These are phyloP conservation scores for Prunus persica DNA, from an alignment of 306 rosid genomes.

Conservation along the genomic window DNA sequence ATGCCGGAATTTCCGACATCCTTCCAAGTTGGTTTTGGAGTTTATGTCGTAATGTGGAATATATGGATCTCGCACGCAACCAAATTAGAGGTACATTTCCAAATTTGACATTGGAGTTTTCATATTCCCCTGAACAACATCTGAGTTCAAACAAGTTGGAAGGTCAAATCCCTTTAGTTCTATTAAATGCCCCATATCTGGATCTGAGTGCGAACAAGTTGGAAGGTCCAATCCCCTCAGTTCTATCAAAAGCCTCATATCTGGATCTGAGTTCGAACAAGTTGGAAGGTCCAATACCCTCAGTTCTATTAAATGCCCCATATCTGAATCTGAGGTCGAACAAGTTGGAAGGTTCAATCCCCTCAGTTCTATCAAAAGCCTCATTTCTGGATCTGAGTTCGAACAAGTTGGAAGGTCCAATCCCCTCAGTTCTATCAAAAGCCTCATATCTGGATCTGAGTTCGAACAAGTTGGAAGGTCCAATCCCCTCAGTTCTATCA, in stretches of 20 bases:
- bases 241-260: no score
- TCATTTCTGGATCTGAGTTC: no score
- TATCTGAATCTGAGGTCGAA: neutral
- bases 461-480: conserved; percentile 19
- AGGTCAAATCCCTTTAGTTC: neutral
- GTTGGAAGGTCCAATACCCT: conserved; percentile 28
- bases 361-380: no score
- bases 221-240: no score
- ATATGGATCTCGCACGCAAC: conserved; percentile 1
- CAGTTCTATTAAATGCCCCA: neutral
- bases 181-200: no score
- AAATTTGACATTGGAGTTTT: neutral
- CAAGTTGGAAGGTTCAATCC: no score
- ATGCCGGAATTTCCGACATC: no score
- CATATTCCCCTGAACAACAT: accelerated
- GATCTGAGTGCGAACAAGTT: no score
- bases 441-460: neutral
- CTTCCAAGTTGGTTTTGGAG: neutral
- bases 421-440: no score
- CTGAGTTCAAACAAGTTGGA: conserved; percentile 12
- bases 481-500: conserved; percentile 19
- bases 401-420: no score
- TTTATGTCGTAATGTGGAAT: accelerated
- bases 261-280: conserved; percentile 7
- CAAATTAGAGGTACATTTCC: neutral